A percentile compares a stretch with the other conserved stretches of the same genome.
Evolutionary conservation across 1,139 yeast species (phyloP).

Genomic region (Yamadazyma oceani): DNA sequence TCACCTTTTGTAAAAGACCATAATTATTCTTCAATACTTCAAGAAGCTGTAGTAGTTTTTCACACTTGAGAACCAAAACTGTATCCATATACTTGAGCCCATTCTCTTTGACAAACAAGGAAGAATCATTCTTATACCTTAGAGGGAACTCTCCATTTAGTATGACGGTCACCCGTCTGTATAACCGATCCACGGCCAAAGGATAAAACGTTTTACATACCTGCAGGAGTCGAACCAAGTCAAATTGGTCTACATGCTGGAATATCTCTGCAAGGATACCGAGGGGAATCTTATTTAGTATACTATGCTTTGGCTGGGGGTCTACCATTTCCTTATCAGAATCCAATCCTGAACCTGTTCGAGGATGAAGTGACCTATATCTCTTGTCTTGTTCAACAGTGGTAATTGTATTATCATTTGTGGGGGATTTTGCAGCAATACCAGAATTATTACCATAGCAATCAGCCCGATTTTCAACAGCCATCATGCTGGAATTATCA

Average conservation of each 20-base stretch:
- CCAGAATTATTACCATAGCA: no score
- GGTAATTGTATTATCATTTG: no score
- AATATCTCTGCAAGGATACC: constrained; percentile 8
- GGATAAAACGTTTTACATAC: constrained; percentile 26
- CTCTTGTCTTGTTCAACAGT: no score
- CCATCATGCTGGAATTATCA: no score
- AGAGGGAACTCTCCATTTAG: constrained; percentile 32
- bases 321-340: no score
- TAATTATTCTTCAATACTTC: constrained; percentile 20
- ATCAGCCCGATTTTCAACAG: no score
- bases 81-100: constrained; percentile 36
- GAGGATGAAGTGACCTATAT: no score
- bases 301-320: not conserved
- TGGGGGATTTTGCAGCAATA: no score
- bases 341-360: no score
- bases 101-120: constrained; percentile 26
- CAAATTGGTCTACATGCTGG: constrained; percentile 33
- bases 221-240: constrained; percentile 26
- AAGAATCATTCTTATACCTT: constrained; percentile 18
- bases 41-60: constrained; percentile 22
- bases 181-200: constrained; percentile 27
- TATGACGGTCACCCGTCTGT: constrained; percentile 32
- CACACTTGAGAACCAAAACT: constrained; percentile 24
- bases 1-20: constrained; percentile 23
- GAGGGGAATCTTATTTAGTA: constrained; percentile 5